Percentiles rank a stretch among this genome's conserved stretches.
phyloP scores from a whole-genome alignment of 2,329 filamentous ascomycete genomes.

The Teratosphaeria destructans region DNA sequence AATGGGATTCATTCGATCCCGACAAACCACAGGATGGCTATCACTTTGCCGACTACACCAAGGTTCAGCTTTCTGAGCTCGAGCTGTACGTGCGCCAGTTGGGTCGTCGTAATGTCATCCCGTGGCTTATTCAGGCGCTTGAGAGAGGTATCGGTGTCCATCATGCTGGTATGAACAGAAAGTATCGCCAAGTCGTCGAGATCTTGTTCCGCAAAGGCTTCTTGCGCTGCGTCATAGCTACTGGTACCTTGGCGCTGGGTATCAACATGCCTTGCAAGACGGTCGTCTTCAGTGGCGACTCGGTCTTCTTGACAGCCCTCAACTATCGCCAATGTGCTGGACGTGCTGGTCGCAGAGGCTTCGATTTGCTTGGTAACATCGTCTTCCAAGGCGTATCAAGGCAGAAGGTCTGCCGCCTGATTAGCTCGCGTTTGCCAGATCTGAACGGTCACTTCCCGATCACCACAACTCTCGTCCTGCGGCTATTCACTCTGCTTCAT shows the following conservation, averaged over 20 bases:
- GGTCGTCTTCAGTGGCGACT: conserved; percentile 66
- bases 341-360: conserved; percentile 68
- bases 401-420: conserved; percentile 54
- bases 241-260: conserved; percentile 64
- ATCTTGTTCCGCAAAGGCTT: conserved; percentile 65
- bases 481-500: conserved; percentile 56
- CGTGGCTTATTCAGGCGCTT: conserved; percentile 50
- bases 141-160: conserved; percentile 63
- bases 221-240: conserved; percentile 61
- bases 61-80: conserved; percentile 48
- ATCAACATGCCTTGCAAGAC: conserved; percentile 82
- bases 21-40: conserved; percentile 52
- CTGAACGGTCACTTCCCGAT: conserved; percentile 70
- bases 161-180: conserved; percentile 69
- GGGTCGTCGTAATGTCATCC: conserved; percentile 38
- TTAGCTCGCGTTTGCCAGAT: conserved; percentile 63
- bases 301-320: conserved; percentile 60
- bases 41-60: conserved; percentile 55
- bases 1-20: conserved; percentile 58
- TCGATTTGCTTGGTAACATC: conserved; percentile 71
- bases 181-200: conserved; percentile 63
- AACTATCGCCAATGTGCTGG: conserved; percentile 70
- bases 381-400: conserved; percentile 59
- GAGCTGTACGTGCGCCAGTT: conserved; percentile 44
- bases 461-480: conserved; percentile 60